phyloP scores from a whole-genome alignment of 2,329 filamentous ascomycete species.

The Davidsoniella australis region DNA sequence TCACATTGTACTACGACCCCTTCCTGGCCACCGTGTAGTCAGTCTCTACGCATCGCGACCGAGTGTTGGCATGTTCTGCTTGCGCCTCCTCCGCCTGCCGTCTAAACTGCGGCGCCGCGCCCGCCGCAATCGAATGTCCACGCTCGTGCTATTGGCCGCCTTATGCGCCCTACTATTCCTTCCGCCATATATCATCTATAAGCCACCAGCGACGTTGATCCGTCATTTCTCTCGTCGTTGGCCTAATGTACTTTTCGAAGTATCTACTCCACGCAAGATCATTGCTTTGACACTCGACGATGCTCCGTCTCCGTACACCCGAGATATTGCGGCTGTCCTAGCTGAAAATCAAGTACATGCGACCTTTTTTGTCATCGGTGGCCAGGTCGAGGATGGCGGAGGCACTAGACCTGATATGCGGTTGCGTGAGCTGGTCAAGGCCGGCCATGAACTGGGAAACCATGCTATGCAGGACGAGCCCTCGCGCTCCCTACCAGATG shows the following conservation, averaged over 20 bases:
- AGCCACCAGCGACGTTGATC: constrained; percentile 58
- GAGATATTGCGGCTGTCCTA: constrained; percentile 53
- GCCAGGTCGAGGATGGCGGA: constrained; percentile 42
- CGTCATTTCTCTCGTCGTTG: constrained; percentile 51
- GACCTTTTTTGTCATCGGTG: constrained; percentile 80
- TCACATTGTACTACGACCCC: neutral
- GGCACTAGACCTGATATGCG: constrained; percentile 25
- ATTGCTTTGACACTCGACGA: constrained; percentile 81
- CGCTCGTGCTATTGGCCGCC: constrained; percentile 26
- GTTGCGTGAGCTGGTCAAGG: constrained; percentile 39
- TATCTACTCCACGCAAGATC: constrained; percentile 40
- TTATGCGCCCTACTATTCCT: constrained; percentile 23
- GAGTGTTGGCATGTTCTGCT: constrained; percentile 18
- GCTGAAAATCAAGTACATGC: constrained; percentile 48
- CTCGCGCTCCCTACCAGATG: constrained; percentile 40
- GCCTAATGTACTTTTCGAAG: constrained; percentile 66
- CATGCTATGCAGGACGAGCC: constrained; percentile 83
- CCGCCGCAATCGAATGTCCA: constrained; percentile 41
- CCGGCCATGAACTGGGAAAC: constrained; percentile 61
- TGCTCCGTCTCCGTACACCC: constrained; percentile 56
- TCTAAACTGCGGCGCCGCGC: constrained; percentile 39
- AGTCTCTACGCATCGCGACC: too few species aligned
- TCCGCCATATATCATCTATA: constrained; percentile 57
- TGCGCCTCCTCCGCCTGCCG: constrained; percentile 36
- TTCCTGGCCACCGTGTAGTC: neutral